Conservation (phyloP, 2,329 filamentous ascomycete genomes). For the Ramularia endophylla region DNA sequence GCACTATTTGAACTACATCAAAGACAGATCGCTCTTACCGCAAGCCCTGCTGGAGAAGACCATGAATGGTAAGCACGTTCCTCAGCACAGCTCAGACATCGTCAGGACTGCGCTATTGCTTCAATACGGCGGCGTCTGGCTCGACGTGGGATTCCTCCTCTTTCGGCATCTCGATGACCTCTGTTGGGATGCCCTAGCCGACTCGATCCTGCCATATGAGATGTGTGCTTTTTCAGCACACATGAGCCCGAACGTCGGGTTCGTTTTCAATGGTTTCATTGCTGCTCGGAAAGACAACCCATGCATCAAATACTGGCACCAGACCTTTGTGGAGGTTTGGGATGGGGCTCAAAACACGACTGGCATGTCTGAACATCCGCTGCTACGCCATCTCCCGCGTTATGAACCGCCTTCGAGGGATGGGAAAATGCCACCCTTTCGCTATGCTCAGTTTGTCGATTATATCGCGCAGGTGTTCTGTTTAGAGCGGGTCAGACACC, state of each 20-base stretch:
- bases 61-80: too few relatives aligned
- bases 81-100: too few relatives aligned
- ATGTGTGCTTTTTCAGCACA: constrained; percentile 26
- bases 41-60: too few relatives aligned
- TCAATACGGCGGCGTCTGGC: constrained; percentile 36
- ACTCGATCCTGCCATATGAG: constrained; percentile 32
- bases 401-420: too few relatives aligned
- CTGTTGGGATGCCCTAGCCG: constrained; percentile 35
- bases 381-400: too few relatives aligned
- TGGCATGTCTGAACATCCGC: too few relatives aligned
- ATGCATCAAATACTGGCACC: constrained; percentile 28
- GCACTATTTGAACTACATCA: too few relatives aligned
- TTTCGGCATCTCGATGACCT: constrained; percentile 34
- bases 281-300: constrained; percentile 37
- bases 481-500: constrained; percentile 6
- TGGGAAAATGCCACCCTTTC: too few relatives aligned
- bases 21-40: too few relatives aligned
- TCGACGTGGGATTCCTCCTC: constrained; percentile 39
- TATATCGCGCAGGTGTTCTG: constrained; percentile 10
- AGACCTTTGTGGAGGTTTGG: constrained; percentile 10
- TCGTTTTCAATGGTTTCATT: constrained; percentile 40
- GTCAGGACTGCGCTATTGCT: constrained; percentile 40
- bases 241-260: constrained; percentile 14
- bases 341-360: background rate
- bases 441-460: background rate